Base-by-base conservation (phyloP, 2,329 filamentous ascomycete species). In the Madurella fahalii region DNA sequence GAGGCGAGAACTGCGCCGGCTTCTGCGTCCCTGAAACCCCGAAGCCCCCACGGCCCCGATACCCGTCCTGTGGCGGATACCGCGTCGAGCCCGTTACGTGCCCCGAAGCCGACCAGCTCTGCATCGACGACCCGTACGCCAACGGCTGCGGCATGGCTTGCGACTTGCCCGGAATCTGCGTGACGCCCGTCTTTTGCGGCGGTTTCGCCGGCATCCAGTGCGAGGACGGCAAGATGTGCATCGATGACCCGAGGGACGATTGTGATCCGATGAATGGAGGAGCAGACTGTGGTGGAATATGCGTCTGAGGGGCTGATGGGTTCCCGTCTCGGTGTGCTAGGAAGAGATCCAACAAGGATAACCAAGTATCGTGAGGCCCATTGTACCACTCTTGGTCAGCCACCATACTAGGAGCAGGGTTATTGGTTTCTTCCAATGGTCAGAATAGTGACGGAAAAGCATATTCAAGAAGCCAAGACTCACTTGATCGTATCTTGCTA, bases 261-360 rank as follows among this genome's bases (percentile, higher is more conserved):
- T 77, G 74, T 56, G 68, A 72, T 61, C 67, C 69, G 1, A 17
- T 57, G 20, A 63, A 65, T 1, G 73, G 73, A 0, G 73, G 72
- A 0, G 65, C 67, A 2, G 74, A 77, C 58, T 77, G 74, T 55
- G 68, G 64, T 4, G 74, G 74, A 0, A 59, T 77, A 32, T 77
- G 75, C 47, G 61, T 70, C 9, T 62, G 52, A 48, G 25, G 5
- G 15, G 25, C 11, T n/a, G 9, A 20, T 2, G 9, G 32, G n/a
- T 4, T 46, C 30, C 32, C 16, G 44, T 4, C 2, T 31, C 39
- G 15, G 18, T 7, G 32, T 32, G 9, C 20, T 77, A 74, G 25
- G 25, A 25, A 7, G 25, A 25, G 25, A 7, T 25, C 25, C 25
- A 25, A 25, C 25, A 25, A 25, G 25, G 7, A 25, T 25, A 25